Conservation (phyloP, 495 filamentous ascomycete species). For the Trichoderma parareesei region DNA sequence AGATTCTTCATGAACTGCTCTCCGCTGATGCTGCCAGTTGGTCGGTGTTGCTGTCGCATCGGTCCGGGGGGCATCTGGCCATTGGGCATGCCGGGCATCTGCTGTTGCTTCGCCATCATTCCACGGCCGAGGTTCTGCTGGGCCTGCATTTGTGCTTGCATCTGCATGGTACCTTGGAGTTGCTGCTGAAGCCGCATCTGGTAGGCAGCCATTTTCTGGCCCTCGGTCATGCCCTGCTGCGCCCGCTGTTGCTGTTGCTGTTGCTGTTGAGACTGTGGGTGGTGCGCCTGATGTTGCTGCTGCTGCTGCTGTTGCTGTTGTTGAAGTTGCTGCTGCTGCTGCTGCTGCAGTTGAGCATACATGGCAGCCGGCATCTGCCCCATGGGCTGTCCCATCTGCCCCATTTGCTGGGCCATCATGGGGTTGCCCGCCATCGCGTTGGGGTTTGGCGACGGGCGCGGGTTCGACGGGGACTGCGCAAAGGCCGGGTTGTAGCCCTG, state of each 20-base stretch:
- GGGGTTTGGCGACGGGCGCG: constrained; percentile 40
- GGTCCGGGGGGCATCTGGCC: constrained; percentile 21
- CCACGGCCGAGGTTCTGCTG: constrained; percentile 36
- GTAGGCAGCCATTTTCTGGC: constrained; percentile 46
- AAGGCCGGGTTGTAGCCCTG: constrained; percentile 54
- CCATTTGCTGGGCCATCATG: constrained; percentile 36
- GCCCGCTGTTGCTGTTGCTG: constrained; percentile 34
- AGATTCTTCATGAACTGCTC: constrained; percentile 72
- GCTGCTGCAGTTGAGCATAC: constrained; percentile 28
- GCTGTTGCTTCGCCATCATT: constrained; percentile 39
- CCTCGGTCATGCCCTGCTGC: constrained; percentile 28
- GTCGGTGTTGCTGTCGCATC: constrained; percentile 24
- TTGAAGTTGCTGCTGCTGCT: constrained; percentile 31
- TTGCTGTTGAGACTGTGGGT: constrained; percentile 37
- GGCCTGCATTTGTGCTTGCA: constrained; percentile 32
- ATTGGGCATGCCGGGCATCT: constrained; percentile 30
- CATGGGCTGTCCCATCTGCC: constrained; percentile 29
- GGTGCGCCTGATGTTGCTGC: constrained; percentile 28
- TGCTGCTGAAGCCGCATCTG: constrained; percentile 67
- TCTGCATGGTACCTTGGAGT: constrained; percentile 47
- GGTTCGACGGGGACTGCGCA: constrained; percentile 40
- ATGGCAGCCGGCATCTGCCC: constrained; percentile 33
- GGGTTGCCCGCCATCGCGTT: constrained; percentile 33
- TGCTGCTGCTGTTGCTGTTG: constrained; percentile 32
- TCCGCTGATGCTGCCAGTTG: constrained; percentile 29